A percentile compares a stretch with the other conserved stretches of the same genome.
Evolutionary conservation across 768 basidiomycete species (phyloP).

Genomic region (Pleurotus platypus): DNA sequence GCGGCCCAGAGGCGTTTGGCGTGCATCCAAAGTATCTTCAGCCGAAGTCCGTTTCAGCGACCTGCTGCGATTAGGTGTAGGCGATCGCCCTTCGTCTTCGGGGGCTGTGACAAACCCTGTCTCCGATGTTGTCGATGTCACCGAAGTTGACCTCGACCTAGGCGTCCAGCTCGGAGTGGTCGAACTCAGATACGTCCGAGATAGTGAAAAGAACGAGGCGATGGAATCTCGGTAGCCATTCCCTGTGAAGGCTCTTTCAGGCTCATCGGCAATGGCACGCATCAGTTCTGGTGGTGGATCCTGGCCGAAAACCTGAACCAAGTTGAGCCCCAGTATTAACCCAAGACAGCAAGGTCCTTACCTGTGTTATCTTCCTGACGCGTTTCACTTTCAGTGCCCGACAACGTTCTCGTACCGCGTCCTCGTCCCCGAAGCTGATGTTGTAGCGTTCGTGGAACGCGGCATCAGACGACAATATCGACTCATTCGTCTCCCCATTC

Average conservation of each 20-base stretch:
- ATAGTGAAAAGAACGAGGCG: constrained; percentile 14
- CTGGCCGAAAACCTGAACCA: constrained; percentile 43
- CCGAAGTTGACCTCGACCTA: constrained; percentile 13
- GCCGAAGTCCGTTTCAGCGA: background rate
- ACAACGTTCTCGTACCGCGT: constrained; percentile 27
- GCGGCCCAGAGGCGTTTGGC: background rate
- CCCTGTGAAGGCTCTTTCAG: constrained; percentile 7
- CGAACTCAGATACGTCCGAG: constrained; percentile 1
- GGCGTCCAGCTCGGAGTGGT: background rate
- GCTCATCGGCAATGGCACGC: constrained; percentile 23
- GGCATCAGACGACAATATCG: background rate
- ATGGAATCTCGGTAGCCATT: constrained; percentile 17
- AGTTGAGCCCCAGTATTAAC: background rate
- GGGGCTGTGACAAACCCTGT: constrained; percentile 6
- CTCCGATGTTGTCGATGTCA: constrained; percentile 8
- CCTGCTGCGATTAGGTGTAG: background rate
- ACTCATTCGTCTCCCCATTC: background rate
- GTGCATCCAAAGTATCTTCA: background rate
- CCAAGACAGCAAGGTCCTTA: constrained; percentile 16
- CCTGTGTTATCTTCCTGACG: constrained; percentile 50
- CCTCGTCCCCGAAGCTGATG: constrained; percentile 17
- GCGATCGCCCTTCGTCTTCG: background rate
- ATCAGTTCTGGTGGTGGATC: constrained; percentile 43
- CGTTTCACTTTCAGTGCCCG: constrained; percentile 38
- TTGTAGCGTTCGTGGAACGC: constrained; percentile 17